phyloP scores from a whole-genome alignment of 1,284 basidiomycete species.

The Ceraceosorus bombacis region DNA sequence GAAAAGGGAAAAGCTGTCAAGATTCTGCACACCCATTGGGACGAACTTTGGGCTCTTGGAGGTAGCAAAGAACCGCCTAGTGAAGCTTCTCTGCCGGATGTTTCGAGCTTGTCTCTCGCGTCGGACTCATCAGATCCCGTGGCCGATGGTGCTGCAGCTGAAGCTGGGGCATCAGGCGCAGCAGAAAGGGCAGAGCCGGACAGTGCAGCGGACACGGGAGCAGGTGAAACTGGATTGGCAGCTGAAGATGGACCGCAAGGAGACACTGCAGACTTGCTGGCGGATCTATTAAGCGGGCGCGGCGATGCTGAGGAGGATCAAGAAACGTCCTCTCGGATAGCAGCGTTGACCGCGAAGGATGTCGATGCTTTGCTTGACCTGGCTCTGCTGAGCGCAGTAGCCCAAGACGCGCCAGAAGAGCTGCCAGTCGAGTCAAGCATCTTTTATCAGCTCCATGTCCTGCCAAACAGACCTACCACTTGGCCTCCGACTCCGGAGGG shows the following conservation, averaged over 20 bases:
- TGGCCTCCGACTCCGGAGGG: slow-evolving; percentile 7
- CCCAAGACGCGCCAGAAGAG: background rate
- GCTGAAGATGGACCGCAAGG: background rate
- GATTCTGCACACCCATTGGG: slow-evolving; percentile 4
- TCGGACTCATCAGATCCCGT: too few relatives aligned
- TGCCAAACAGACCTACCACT: slow-evolving; percentile 6
- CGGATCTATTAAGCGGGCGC: background rate
- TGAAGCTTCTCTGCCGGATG: background rate
- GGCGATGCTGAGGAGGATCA: background rate
- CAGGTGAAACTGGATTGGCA: background rate
- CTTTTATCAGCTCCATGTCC: slow-evolving; percentile 5
- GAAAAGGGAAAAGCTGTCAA: slow-evolving; percentile 9
- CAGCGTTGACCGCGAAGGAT: background rate
- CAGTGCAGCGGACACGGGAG: background rate
- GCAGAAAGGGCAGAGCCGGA: background rate
- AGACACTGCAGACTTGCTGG: background rate
- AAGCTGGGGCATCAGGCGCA: background rate
- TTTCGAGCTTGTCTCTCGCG: too few relatives aligned
- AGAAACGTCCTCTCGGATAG: background rate
- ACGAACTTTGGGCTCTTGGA: slow-evolving; percentile 5
- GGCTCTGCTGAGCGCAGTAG: slow-evolving; percentile 4
- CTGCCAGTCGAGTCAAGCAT: background rate
- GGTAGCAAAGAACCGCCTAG: slow-evolving; percentile 5
- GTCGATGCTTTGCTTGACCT: slow-evolving; percentile 6
- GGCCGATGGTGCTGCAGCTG: background rate